Percentiles rank a stretch among this genome's conserved stretches.
Conservation (phyloP, 2,329 filamentous ascomycete species). For the Colletotrichum paranaense region DNA sequence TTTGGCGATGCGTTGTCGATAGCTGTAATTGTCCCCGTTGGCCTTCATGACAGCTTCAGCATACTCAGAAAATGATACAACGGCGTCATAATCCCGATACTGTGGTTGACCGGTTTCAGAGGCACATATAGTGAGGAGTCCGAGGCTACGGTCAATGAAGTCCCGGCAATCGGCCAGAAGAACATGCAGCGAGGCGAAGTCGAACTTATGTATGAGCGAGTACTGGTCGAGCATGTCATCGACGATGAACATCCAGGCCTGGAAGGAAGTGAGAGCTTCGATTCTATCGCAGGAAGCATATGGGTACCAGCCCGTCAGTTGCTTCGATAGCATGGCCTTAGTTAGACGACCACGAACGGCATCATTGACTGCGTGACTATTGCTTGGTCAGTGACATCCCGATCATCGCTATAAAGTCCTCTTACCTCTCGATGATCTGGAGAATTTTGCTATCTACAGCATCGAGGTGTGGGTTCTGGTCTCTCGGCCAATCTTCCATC, state of each 20-base stretch:
- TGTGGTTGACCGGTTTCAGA: not conserved
- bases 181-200: slow-evolving; percentile 7
- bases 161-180: slow-evolving; percentile 20
- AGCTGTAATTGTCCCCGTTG: not conserved
- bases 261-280: slow-evolving; percentile 26
- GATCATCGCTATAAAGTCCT: not conserved
- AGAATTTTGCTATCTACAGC: slow-evolving; percentile 15
- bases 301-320: slow-evolving; percentile 25
- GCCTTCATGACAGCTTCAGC: not conserved
- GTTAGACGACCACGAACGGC: slow-evolving; percentile 24
- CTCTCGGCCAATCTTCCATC: slow-evolving; percentile 22
- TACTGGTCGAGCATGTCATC: slow-evolving; percentile 31
- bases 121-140: not conserved
- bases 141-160: slow-evolving; percentile 25
- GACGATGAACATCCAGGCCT: slow-evolving; percentile 28
- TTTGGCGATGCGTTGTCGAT: slow-evolving; percentile 1
- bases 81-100: slow-evolving; percentile 18
- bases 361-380: slow-evolving; percentile 20
- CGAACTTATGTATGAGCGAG: not conserved
- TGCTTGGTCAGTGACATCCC: not conserved
- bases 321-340: slow-evolving; percentile 27
- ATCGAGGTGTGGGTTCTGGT: slow-evolving; percentile 8
- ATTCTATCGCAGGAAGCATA: slow-evolving; percentile 20
- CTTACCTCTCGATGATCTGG: slow-evolving; percentile 19
- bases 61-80: slow-evolving; percentile 11